Evolutionary conservation across 192 early-diverging fungal species (phyloP).

Genomic region (Podochytrium sp.): DNA sequence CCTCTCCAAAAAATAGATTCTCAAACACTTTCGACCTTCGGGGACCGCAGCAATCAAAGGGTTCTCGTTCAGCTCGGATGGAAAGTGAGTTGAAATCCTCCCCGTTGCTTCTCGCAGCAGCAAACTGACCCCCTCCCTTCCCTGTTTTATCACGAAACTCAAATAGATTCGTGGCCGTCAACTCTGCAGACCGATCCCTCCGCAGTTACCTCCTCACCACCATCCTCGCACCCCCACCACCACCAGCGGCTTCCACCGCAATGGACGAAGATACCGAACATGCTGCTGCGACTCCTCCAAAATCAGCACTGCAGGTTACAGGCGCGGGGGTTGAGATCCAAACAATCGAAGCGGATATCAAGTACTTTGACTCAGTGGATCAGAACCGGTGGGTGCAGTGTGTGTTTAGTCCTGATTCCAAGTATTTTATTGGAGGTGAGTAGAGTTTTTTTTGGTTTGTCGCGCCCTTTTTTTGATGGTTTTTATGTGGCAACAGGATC

Average conservation of each 20-base stretch:
- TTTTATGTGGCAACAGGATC: slow-evolving; percentile 51
- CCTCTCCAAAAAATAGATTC: not conserved
- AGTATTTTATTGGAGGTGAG: slow-evolving; percentile 86
- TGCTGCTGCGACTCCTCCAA: not conserved
- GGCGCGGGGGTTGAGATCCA: not conserved
- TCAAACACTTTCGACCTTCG: slow-evolving; percentile 20
- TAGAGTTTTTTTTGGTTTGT: slow-evolving; percentile 14
- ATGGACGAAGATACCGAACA: not conserved
- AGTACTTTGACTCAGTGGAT: slow-evolving; percentile 91
- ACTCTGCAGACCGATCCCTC: slow-evolving; percentile 49
- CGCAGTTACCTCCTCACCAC: slow-evolving; percentile 15
- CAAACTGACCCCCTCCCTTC: not conserved
- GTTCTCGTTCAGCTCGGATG: slow-evolving; percentile 68
- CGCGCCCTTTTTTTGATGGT: slow-evolving; percentile 6
- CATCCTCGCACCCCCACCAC: not conserved
- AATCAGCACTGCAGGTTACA: no score
- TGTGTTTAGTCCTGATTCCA: slow-evolving; percentile 85
- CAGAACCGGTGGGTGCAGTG: slow-evolving; percentile 87
- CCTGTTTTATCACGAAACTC: not conserved
- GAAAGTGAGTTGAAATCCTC: slow-evolving; percentile 59
- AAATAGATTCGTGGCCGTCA: slow-evolving; percentile 75
- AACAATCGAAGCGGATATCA: slow-evolving; percentile 50
- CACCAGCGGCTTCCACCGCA: not conserved
- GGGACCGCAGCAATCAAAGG: slow-evolving; percentile 57
- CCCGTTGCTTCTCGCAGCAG: not conserved